Evolutionary conservation across 495 filamentous ascomycete genomes (phyloP).

Genomic region (Aspergillus hancockii): DNA sequence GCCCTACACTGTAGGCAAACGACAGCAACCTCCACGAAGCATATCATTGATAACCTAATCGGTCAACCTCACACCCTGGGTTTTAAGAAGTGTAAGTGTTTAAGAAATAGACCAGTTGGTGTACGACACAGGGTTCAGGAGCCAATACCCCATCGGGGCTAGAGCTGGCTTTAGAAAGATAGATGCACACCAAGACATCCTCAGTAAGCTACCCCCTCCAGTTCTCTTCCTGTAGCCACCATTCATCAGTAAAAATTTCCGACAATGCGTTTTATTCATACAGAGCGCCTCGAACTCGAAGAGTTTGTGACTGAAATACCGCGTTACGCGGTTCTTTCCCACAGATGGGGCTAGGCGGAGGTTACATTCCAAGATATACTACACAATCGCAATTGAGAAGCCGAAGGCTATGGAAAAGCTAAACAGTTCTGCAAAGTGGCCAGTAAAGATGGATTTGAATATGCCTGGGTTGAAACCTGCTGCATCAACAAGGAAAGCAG

Average conservation of each 20-base stretch:
- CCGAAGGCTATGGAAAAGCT: background rate
- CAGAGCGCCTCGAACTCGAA: background rate
- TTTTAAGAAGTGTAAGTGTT: no score
- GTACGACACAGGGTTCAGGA: no score
- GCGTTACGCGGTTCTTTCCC: background rate
- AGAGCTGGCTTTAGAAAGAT: no score
- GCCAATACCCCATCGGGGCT: no score
- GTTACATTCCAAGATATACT: background rate
- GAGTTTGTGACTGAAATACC: background rate
- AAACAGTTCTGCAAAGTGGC: background rate
- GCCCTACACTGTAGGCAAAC: no score
- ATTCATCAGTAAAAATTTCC: background rate
- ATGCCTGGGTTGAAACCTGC: slow-evolving; percentile 44
- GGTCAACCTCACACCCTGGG: no score
- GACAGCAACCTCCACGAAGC: no score
- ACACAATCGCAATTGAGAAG: background rate
- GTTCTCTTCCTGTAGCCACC: background rate
- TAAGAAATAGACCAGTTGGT: no score
- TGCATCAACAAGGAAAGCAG: slow-evolving; percentile 38
- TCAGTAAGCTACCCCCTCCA: no score
- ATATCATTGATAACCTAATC: no score
- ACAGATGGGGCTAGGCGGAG: background rate
- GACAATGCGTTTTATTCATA: background rate
- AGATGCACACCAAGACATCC: no score
- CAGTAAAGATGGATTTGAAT: background rate